Percentiles rank a stretch among this genome's conserved stretches.
Conservation (phyloP, 2,329 filamentous ascomycete genomes). For the Aureobasidium vineae region DNA sequence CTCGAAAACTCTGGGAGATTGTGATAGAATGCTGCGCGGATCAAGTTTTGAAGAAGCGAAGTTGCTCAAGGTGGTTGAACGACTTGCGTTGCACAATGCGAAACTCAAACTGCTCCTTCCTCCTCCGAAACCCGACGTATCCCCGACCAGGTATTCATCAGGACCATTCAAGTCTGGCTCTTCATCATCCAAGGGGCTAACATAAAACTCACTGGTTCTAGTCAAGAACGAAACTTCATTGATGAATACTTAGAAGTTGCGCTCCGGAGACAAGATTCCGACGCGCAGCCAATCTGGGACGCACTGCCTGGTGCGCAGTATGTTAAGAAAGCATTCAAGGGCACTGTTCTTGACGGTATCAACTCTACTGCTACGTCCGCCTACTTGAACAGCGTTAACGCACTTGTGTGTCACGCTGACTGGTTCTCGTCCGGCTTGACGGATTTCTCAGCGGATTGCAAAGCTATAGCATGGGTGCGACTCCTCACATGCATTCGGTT, state of each 20-base stretch:
- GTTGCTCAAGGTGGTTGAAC: background rate
- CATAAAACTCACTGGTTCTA: background rate
- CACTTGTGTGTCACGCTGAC: background rate
- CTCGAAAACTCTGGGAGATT: background rate
- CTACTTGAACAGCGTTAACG: background rate
- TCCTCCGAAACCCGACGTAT: background rate
- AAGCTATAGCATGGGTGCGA: background rate
- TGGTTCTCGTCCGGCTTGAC: background rate
- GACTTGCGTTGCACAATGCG: background rate
- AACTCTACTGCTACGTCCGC: background rate
- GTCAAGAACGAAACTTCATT: background rate
- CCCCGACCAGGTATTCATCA: background rate
- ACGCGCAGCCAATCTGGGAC: background rate
- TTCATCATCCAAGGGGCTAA: background rate
- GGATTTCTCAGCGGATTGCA: background rate
- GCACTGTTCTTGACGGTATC: background rate
- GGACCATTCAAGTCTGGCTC: background rate
- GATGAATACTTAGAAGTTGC: background rate
- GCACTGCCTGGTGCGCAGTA: background rate
- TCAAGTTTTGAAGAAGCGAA: background rate
- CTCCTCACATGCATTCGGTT: background rate
- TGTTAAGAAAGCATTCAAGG: background rate
- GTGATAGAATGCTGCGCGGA: background rate
- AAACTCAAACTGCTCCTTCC: background rate
- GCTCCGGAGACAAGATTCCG: background rate